Conservation (phyloP, 2,329 filamentous ascomycete species). For the Neofusicoccum cordaticola region DNA sequence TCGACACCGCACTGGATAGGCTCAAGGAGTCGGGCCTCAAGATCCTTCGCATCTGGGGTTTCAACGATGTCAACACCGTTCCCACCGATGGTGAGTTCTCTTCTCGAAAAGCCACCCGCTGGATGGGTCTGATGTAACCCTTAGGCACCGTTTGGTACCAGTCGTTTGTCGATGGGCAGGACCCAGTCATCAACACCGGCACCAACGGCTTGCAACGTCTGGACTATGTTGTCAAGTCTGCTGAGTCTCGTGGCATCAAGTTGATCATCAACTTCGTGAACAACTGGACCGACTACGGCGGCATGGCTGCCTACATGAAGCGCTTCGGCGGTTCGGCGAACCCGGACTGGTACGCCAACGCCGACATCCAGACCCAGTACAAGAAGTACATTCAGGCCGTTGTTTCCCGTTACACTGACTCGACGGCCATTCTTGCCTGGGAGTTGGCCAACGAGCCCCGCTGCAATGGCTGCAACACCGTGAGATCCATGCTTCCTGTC, state of each 20-base stretch:
- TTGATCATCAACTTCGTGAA: slow-evolving; percentile 64
- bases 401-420: slow-evolving; percentile 58
- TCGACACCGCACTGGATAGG: slow-evolving; percentile 50
- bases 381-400: slow-evolving; percentile 60
- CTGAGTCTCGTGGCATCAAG: slow-evolving; percentile 59
- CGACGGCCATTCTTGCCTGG: slow-evolving; percentile 63
- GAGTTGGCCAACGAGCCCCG: slow-evolving; percentile 66
- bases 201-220: slow-evolving; percentile 61
- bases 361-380: slow-evolving; percentile 51
- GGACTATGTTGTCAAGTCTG: slow-evolving; percentile 61
- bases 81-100: slow-evolving; percentile 22
- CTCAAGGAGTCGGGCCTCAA: slow-evolving; percentile 53
- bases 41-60: slow-evolving; percentile 61
- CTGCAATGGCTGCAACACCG: slow-evolving; percentile 57
- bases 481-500: neutral
- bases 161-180: slow-evolving; percentile 46
- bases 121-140: neutral
- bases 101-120: neutral
- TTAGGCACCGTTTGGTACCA: slow-evolving; percentile 54
- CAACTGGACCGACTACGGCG: slow-evolving; percentile 68
- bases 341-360: slow-evolving; percentile 57
- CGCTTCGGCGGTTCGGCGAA: slow-evolving; percentile 53
- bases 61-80: slow-evolving; percentile 54
- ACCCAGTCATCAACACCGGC: slow-evolving; percentile 60
- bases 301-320: slow-evolving; percentile 57